Evolutionary conservation across 352 stramenopile species (phyloP).

Genomic region (Phytophthora agathidicida): DNA sequence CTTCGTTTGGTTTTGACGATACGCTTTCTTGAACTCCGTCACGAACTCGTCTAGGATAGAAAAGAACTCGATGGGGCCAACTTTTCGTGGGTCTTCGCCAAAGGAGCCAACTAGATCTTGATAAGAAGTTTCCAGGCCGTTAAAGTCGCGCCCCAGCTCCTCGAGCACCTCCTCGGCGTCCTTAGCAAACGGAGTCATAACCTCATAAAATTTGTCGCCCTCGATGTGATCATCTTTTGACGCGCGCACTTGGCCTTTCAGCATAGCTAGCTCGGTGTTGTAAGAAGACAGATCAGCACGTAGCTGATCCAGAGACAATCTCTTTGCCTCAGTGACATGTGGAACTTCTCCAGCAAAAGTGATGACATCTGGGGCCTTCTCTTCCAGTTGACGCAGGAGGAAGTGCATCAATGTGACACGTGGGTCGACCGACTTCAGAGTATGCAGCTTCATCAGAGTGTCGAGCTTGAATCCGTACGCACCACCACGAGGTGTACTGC

Average conservation of each 20-base stretch:
- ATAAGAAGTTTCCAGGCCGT: slow-evolving; percentile 71
- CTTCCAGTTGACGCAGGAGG: slow-evolving; percentile 77
- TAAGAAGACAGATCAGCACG: slow-evolving; percentile 81
- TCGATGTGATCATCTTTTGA: slow-evolving; percentile 80
- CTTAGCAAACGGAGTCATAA: slow-evolving; percentile 82
- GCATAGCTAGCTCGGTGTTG: slow-evolving; percentile 85
- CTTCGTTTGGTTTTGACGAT: slow-evolving; percentile 88
- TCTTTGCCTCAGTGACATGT: slow-evolving; percentile 79
- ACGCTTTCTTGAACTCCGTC: slow-evolving; percentile 88
- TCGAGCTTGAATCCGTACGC: slow-evolving; percentile 94
- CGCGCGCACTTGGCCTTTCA: slow-evolving; percentile 82
- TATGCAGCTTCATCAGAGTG: slow-evolving; percentile 89
- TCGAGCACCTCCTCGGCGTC: slow-evolving; percentile 84
- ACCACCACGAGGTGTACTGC: slow-evolving; percentile 82
- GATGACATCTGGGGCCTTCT: slow-evolving; percentile 77
- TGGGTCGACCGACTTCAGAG: slow-evolving; percentile 83
- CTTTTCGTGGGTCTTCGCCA: slow-evolving; percentile 81
- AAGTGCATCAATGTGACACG: slow-evolving; percentile 87
- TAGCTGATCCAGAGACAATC: slow-evolving; percentile 83
- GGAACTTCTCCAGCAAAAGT: slow-evolving; percentile 80
- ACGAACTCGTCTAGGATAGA: slow-evolving; percentile 85
- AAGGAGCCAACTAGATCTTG: slow-evolving; percentile 85
- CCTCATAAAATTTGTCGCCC: slow-evolving; percentile 79
- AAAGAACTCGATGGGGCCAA: slow-evolving; percentile 87
- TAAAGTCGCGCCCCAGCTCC: slow-evolving; percentile 81